Evolutionary conservation across 768 basidiomycete species (phyloP), one percentile per base, ranked within the genome.

Genomic region (Paxillus rubicundulus): DNA sequence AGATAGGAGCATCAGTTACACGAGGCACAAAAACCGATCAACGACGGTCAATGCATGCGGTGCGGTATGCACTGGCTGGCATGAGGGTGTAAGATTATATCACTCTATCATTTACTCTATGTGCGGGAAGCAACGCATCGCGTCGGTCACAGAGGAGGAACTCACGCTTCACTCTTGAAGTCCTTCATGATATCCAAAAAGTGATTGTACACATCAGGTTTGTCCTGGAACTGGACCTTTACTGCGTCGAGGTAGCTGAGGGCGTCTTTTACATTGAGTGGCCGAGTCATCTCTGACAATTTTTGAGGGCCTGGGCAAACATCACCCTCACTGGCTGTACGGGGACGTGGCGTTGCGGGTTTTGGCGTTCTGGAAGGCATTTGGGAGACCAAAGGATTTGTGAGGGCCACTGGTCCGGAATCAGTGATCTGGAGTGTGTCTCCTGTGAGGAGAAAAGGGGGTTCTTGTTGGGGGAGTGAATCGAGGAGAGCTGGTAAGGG

Each of bases 161-260:
- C 91, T 74, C 70, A 93, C 90, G 74, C 76, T 73, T 96, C 92
- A 63, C 92, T 92, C 75, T 99, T 99, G 72, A 99, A 99, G 68
- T 98, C 95, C 77, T 98, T 98, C 97, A 97, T 97, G 66, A 97
- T 95, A 69, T 96, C 92, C 70, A 95, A 71, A 66, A 94, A 93
- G 58, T 87, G 81, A 68, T 97, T 96, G 77, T 97, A 97, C 24
- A 96, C 92, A 62, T 94, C 91, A 17, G 93, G 93, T 68, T 86
- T 85, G 67, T 91, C 87, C 42, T 83, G 79, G 69, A 96, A 97
- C 74, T 93, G 89, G 39, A 82, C 78, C 76, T 96, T 97, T 74
- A 97, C 93, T 24, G 91, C 90, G 68, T 97, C 93, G 59, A 97
- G 83, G 64, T 97, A 97, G 63, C 85, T 87, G 70, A 97, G 80